These are phyloP conservation scores for Leccinum variicolor DNA, from an alignment of 768 basidiomycete genomes.

Conservation along the genomic window DNA sequence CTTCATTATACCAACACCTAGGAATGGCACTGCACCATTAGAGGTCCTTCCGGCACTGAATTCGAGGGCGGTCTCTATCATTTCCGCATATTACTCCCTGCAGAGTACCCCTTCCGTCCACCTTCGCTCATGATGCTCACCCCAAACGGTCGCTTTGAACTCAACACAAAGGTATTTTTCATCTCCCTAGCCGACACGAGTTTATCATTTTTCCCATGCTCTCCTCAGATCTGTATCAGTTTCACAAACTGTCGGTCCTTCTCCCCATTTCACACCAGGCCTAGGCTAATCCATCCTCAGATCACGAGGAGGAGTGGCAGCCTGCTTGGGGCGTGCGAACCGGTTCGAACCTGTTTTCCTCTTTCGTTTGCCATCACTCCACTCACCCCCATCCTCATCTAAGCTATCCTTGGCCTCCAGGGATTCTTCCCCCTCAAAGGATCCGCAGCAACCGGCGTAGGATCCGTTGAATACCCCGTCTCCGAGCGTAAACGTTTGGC, in stretches of 20 bases:
- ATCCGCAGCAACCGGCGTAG: slow-evolving; percentile 82
- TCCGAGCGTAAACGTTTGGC: slow-evolving; percentile 78
- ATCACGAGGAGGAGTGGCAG: slow-evolving; percentile 97
- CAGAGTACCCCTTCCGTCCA: slow-evolving; percentile 95
- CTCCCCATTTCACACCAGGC: slow-evolving; percentile 16
- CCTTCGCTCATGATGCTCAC: slow-evolving; percentile 96
- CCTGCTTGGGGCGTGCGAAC: slow-evolving; percentile 98
- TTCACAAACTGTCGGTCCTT: slow-evolving; percentile 76
- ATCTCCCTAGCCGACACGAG: slow-evolving; percentile 10
- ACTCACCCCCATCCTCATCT: slow-evolving; percentile 6
- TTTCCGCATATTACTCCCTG: slow-evolving; percentile 84
- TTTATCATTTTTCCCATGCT: slow-evolving; percentile 9
- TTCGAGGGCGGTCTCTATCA: slow-evolving; percentile 97
- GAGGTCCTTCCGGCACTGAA: slow-evolving; percentile 84
- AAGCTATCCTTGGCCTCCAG: slow-evolving; percentile 84
- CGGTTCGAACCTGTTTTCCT: slow-evolving; percentile 42
- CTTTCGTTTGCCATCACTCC: slow-evolving; percentile 8
- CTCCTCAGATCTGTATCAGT: slow-evolving; percentile 79
- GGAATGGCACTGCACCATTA: slow-evolving; percentile 98
- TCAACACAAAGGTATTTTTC: slow-evolving; percentile 81
- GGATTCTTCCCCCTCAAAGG: slow-evolving; percentile 89
- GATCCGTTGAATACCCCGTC: slow-evolving; percentile 78
- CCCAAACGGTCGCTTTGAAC: slow-evolving; percentile 94
- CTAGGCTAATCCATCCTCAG: slow-evolving; percentile 40
- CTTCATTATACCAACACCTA: slow-evolving; percentile 26